Conservation (phyloP, 805 yeast genomes). For the Candida vartiovaarae region DNA sequence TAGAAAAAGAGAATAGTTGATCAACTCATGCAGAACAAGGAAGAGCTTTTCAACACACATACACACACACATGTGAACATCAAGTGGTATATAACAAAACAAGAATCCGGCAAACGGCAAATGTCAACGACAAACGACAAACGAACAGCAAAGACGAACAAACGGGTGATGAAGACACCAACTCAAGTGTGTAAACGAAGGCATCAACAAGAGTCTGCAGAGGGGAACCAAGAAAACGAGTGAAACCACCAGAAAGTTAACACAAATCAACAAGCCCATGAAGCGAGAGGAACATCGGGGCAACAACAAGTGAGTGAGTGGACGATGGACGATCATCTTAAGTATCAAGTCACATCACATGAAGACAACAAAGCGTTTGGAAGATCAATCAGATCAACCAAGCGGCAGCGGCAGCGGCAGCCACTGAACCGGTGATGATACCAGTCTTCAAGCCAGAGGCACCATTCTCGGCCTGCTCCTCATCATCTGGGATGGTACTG, state of each 20-base stretch:
- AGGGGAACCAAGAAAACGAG: too few species aligned
- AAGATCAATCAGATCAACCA: slow-evolving; percentile 7
- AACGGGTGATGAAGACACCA: too few species aligned
- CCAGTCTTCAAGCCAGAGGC: slow-evolving; percentile 5
- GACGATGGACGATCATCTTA: too few species aligned
- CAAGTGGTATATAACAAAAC: background rate
- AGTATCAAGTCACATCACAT: background rate
- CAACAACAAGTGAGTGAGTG: background rate
- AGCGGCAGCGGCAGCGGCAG: slow-evolving; percentile 6
- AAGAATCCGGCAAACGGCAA: background rate
- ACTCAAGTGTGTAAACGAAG: too few species aligned
- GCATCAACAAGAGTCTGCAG: too few species aligned
- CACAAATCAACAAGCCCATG: too few species aligned
- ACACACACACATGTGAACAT: background rate
- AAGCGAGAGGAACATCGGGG: background rate
- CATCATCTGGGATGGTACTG: slow-evolving; percentile 3
- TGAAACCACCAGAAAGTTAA: too few species aligned
- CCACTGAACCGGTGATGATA: slow-evolving; percentile 1
- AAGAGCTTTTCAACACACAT: too few species aligned
- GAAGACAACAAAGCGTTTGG: background rate
- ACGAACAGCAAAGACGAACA: background rate
- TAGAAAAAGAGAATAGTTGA: too few species aligned
- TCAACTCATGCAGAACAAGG: too few species aligned
- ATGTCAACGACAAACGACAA: background rate
- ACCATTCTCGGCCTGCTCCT: slow-evolving; percentile 5